Conservation (phyloP, 2,329 filamentous ascomycete species). For the Ilyonectria robusta region DNA sequence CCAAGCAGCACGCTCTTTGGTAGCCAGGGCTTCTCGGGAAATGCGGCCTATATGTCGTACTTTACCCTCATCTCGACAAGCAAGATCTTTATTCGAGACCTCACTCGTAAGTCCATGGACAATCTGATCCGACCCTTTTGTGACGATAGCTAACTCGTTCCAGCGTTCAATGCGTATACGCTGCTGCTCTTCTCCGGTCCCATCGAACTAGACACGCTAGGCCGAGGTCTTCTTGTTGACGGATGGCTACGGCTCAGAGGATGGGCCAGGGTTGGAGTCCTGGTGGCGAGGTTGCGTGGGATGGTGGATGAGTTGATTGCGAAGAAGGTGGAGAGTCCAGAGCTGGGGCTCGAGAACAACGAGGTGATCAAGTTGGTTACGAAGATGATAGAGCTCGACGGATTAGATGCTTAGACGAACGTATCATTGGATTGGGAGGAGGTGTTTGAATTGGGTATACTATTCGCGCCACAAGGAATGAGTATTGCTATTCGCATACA, state of each 20-base stretch:
- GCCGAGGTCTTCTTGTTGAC: conserved; percentile 89
- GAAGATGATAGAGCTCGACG: conserved; percentile 89
- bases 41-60: conserved; percentile 86
- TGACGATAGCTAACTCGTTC: conserved; percentile 20
- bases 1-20: conserved; percentile 90
- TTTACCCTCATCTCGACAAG: conserved; percentile 93
- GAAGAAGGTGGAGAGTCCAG: conserved; percentile 83
- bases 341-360: conserved; percentile 68
- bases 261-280: conserved; percentile 94
- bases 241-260: conserved; percentile 89
- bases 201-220: conserved; percentile 88
- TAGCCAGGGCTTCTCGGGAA: conserved; percentile 81
- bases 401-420: conserved; percentile 74
- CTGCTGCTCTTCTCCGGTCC: conserved; percentile 89
- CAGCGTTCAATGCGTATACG: conserved; percentile 90
- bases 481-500: no score
- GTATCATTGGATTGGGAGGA: not conserved
- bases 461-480: not conserved
- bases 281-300: conserved; percentile 84
- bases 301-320: conserved; percentile 91
- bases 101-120: conserved; percentile 78
- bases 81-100: conserved; percentile 91
- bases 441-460: not conserved
- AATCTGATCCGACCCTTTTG: not conserved
- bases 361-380: conserved; percentile 84